Conservation (phyloP, 164 flowering plant species). For the Kingdonia uniflora region DNA sequence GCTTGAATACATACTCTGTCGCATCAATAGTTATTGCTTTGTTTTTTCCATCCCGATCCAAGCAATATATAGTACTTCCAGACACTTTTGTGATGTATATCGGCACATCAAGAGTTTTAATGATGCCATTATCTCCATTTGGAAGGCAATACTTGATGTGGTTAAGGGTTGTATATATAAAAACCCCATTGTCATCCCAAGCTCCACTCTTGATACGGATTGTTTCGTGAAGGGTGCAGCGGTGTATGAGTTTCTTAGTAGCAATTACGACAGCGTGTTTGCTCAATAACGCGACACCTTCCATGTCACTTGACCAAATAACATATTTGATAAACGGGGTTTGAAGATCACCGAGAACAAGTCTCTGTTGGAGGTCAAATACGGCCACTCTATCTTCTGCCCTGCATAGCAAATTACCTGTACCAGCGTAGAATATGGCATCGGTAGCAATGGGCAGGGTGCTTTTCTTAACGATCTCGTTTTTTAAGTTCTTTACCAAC, state of each 20-base stretch:
- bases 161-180: slow-evolving; percentile 39
- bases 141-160: slow-evolving; percentile 52
- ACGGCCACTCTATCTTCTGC: slow-evolving; percentile 38
- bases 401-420: slow-evolving; percentile 36
- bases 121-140: slow-evolving; percentile 43
- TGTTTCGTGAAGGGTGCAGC: slow-evolving; percentile 45
- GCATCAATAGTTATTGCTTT: slow-evolving; percentile 29
- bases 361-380: slow-evolving; percentile 42
- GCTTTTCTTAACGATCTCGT: slow-evolving; percentile 41
- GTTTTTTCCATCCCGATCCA: slow-evolving; percentile 43
- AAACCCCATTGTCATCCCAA: slow-evolving; percentile 49
- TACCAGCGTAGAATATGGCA: slow-evolving; percentile 43
- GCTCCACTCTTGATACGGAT: slow-evolving; percentile 46
- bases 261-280: slow-evolving; percentile 38
- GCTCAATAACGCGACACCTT: slow-evolving; percentile 37
- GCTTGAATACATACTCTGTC: slow-evolving; percentile 42
- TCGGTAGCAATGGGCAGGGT: slow-evolving; percentile 33
- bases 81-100: slow-evolving; percentile 32
- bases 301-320: slow-evolving; percentile 47
- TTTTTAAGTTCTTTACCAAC: slow-evolving; percentile 39
- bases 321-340: slow-evolving; percentile 34
- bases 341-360: slow-evolving; percentile 38
- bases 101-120: slow-evolving; percentile 42
- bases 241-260: slow-evolving; percentile 33
- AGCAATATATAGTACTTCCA: slow-evolving; percentile 32